Conservation (phyloP, 129 eudicot species). For the Rutidosis leptorrhynchoides region DNA sequence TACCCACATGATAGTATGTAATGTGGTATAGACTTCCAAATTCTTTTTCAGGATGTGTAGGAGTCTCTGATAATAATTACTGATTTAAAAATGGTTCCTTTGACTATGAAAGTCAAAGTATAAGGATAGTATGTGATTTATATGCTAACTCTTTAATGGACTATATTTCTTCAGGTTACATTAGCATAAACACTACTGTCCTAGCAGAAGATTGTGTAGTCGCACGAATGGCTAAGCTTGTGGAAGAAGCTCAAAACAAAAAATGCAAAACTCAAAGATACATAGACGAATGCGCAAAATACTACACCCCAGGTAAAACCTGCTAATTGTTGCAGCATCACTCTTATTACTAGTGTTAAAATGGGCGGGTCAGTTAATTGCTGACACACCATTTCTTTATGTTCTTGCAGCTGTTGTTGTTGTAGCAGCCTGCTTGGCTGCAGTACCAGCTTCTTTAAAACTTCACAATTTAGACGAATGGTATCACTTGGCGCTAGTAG, state of each 20-base stretch:
- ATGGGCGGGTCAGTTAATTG: not conserved
- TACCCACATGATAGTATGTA: not conserved
- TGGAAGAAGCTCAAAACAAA: constrained; percentile 87
- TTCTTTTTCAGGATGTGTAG: not conserved
- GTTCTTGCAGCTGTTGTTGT: constrained; percentile 57
- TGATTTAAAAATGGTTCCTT: constrained; percentile 6
- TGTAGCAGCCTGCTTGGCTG: constrained; percentile 57
- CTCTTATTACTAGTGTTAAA: not conserved
- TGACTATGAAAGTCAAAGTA: constrained; percentile 10
- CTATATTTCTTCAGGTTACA: constrained; percentile 48
- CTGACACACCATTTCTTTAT: not conserved
- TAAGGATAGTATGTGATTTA: not conserved
- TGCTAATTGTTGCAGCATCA: not conserved
- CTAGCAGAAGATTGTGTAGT: constrained; percentile 82
- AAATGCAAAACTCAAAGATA: constrained; percentile 70
- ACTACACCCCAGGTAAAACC: constrained; percentile 72
- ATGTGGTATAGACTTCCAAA: not conserved
- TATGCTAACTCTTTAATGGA: constrained; percentile 5
- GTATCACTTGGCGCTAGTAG: constrained; percentile 86
- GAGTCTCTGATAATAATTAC: not conserved
- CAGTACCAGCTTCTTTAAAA: constrained; percentile 52
- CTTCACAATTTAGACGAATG: constrained; percentile 51
- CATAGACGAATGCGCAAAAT: constrained; percentile 71
- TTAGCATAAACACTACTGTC: constrained; percentile 61
- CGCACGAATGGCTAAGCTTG: constrained; percentile 88